Base-by-base conservation (phyloP, 257 asterid genomes). In the Paraleonurus japonicus region DNA sequence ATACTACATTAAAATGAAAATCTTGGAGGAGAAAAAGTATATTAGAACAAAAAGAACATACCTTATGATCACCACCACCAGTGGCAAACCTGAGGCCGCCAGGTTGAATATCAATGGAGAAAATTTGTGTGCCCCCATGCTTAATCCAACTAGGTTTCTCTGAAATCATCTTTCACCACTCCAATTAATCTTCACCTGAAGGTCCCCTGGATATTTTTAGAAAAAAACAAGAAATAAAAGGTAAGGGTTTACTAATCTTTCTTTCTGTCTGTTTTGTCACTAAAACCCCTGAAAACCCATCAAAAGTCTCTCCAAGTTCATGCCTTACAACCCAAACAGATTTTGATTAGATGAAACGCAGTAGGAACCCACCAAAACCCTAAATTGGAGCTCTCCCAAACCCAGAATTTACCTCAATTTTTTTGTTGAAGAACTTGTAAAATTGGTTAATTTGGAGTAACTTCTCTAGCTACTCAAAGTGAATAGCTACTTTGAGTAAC, bases 21-120 rank as follows among this genome's bases (percentile, higher is more conserved):
- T 33, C 10, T 30, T 0, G 47, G 24, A 48, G 32, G 41, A 16
- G 24, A 55, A 30, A n/a, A 6, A 26, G 17, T 27, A 65, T 20
- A 58, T 45, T 62, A 58, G 60, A 37, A 26, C 13, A 69, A 22
- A 45, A 43, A 8, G 6, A 67, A 39, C 37, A 63, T 65, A 88
- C 98, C 98, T 92, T 92, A 73, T 92, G 95, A 82, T 92, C 98
- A 79, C 98, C 98, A 77, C 96, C 98, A 28, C 98, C 98, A 59
- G 98, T 90, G 55, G 98, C 98, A 78, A 92, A 90, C 90, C 98
- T 85, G 75, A 92, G 96, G 62, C 96, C 96, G 47, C 98, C 96
- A 67, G 98, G 98, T 78, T 92, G 98, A 77, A 92, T 92, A 78
- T 92, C 98, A 83, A 92, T 86, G 48, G 98, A 88, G 90, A 92